phyloP scores from a whole-genome alignment of 148 eudicot species.

The Oxyria digyna region DNA sequence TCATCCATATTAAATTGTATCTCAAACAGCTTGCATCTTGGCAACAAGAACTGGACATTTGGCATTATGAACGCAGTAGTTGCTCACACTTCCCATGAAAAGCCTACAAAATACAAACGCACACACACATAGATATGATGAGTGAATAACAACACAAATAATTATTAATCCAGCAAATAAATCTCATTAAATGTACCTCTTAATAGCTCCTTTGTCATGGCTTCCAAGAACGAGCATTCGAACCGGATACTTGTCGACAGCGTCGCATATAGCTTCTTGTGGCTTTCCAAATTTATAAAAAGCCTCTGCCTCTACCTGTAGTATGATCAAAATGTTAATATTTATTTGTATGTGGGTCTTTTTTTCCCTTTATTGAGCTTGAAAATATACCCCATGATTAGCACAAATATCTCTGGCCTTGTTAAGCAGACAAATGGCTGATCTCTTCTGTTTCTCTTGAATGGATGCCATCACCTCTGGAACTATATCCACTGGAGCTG shows the following conservation, averaged over 20 bases:
- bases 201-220: constrained; percentile 38
- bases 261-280: constrained; percentile 46
- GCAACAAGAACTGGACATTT: constrained; percentile 45
- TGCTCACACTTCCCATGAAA: constrained; percentile 49
- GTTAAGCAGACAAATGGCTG: constrained; percentile 32
- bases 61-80: constrained; percentile 37
- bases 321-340: too few species aligned
- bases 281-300: constrained; percentile 47
- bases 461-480: constrained; percentile 25
- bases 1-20: not conserved
- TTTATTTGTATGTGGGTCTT: too few species aligned
- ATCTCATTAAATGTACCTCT: constrained; percentile 23
- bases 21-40: constrained; percentile 13
- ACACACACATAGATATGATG: too few species aligned
- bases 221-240: constrained; percentile 51
- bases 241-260: constrained; percentile 35
- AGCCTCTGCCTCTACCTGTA: constrained; percentile 41
- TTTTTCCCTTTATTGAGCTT: too few species aligned
- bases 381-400: constrained; percentile 33
- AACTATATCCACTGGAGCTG: constrained; percentile 1
- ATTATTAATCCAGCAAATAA: too few species aligned
- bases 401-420: constrained; percentile 46
- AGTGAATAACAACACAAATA: too few species aligned
- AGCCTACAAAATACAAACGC: constrained; percentile 18
- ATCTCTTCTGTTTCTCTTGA: constrained; percentile 37